Evolutionary conservation across 164 flowering plant species (phyloP), one percentile per base, ranked within the genome.

Genomic region (grape (Vitis vinifera)): DNA sequence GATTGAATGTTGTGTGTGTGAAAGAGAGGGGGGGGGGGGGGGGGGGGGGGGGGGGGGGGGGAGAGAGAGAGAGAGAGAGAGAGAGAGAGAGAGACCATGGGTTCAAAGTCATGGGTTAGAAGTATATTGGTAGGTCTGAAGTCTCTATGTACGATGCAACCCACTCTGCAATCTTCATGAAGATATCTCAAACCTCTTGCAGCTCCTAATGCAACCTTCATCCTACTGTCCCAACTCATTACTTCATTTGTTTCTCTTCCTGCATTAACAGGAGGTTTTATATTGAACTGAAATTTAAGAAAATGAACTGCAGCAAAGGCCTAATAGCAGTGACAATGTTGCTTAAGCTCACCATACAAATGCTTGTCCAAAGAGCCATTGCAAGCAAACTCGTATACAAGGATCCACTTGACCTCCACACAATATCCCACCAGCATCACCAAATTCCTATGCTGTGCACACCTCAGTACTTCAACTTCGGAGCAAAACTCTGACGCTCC

Each of bases 121-220:
- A 82, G 85, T 60, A 84, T 78, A 71, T 84, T 84, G 75, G 69
- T 78, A 13, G 88, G 84, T 55, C 83, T 72, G 17, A 85, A 71
- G 59, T 85, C 86, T 69, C 83, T 81, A 30, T 85, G 88, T 12
- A 83, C 72, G 16, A 85, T 77, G 68, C 88, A 85, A 1, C 88
- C 86, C 16, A 83, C 86, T 12, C 86, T 71, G 52, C 88, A 85
- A 69, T 83, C 86, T 71, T 85, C 86, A 44, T 85, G 88, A 59
- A 85, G 80, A 71, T 83, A 83, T 58, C 86, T 65, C 66, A 83
- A 67, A 11, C 85, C 88, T 67, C 86, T 73, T 1, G 88, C 88
- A 50, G 84, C 75, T 71, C 88, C 88, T 5, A 67, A 52, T 2
- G 88, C 86, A 60, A 83, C 80, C 73, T 79, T 85, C 77, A 69